A percentile compares a stretch with the other conserved stretches of the same genome.
Evolutionary conservation across 2,329 filamentous ascomycete species (phyloP).

Genomic region (Akanthomyces lecanii): DNA sequence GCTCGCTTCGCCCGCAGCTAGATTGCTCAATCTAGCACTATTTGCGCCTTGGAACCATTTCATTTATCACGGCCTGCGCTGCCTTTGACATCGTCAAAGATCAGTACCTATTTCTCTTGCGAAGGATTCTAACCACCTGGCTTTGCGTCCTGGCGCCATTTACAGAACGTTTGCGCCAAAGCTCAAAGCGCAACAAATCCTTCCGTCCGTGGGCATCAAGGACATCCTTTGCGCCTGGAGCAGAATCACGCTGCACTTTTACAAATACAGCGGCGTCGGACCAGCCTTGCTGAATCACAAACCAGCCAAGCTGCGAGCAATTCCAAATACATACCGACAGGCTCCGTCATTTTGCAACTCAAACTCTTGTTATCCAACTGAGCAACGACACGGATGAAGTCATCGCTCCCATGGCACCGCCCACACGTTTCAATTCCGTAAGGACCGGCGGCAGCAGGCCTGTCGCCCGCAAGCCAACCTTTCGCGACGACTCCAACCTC

Average conservation of each 20-base stretch:
- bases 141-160: neutral
- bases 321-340: too few relatives aligned
- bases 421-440: slow-evolving; percentile 1
- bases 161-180: neutral
- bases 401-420: slow-evolving; percentile 3
- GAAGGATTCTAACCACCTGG: too few relatives aligned
- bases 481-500: slow-evolving; percentile 47
- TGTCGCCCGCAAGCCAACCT: slow-evolving; percentile 28
- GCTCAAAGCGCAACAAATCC: neutral
- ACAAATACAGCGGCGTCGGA: neutral
- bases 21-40: neutral
- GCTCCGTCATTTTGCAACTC: too few relatives aligned
- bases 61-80: neutral
- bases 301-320: neutral
- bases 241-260: too few relatives aligned
- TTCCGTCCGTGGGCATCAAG: too few relatives aligned
- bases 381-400: neutral
- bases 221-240: too few relatives aligned
- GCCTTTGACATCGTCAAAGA: neutral
- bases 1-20: neutral
- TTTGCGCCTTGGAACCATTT: neutral
- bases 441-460: slow-evolving; percentile 27
- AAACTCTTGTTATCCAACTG: too few relatives aligned
- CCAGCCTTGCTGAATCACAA: neutral
- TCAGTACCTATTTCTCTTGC: too few relatives aligned